A percentile compares a stretch with the other conserved stretches of the same genome.
Conservation (phyloP, 2,329 filamentous ascomycete species). For the Botrytis paeoniae region DNA sequence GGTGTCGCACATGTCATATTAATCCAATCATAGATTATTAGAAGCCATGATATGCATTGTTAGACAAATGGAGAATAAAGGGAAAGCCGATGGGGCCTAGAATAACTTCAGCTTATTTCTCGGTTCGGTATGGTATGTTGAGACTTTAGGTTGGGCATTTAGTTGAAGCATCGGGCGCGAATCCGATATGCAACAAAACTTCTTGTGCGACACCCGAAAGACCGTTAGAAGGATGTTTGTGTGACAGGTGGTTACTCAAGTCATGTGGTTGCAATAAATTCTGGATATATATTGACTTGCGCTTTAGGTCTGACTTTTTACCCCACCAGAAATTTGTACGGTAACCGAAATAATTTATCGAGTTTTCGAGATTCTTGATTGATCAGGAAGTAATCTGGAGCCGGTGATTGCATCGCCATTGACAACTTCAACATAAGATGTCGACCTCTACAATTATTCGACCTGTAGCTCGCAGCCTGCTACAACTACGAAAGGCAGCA, state of each 20-base stretch:
- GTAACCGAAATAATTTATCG: slow-evolving; percentile 14
- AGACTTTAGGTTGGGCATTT: slow-evolving; percentile 13
- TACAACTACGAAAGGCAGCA: slow-evolving; percentile 23
- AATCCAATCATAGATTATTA: not conserved
- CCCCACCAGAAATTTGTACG: slow-evolving; percentile 12
- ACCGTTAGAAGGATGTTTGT: not conserved
- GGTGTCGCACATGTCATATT: not conserved
- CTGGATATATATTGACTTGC: slow-evolving; percentile 6
- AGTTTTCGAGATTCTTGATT: slow-evolving; percentile 24
- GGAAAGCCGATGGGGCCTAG: not conserved
- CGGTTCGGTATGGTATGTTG: slow-evolving; percentile 5
- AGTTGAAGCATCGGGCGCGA: slow-evolving; percentile 15
- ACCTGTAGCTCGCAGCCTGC: slow-evolving; percentile 27
- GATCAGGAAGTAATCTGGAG: slow-evolving; percentile 7
- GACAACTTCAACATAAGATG: slow-evolving; percentile 28
- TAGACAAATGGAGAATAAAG: not conserved
- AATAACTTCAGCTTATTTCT: slow-evolving; percentile 2
- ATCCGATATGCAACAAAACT: slow-evolving; percentile 23
- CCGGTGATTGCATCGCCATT: slow-evolving; percentile 24
- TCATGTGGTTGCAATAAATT: slow-evolving; percentile 15
- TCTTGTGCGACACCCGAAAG: not conserved
- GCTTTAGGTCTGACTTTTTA: slow-evolving; percentile 1
- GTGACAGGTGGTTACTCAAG: not conserved
- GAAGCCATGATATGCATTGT: slow-evolving; percentile 3
- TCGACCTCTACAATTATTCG: slow-evolving; percentile 33